Evolutionary conservation across 1,284 basidiomycete genomes (phyloP), one percentile per base, ranked within the genome.

Genomic region (Apiotrichum brassicae): DNA sequence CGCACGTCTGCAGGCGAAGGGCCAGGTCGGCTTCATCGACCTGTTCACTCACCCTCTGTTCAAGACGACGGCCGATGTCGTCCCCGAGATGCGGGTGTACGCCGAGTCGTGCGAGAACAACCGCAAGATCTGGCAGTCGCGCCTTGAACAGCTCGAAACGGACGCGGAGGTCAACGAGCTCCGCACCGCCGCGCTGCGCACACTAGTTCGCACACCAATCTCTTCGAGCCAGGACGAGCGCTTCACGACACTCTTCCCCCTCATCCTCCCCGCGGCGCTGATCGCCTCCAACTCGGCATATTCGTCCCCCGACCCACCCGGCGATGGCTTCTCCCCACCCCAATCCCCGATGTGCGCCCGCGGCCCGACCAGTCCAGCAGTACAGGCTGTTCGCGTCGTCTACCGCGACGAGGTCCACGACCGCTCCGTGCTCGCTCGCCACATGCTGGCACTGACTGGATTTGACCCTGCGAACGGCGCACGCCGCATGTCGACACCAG

Each of bases 1-100:
- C 30, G 72, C 86, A 0, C 78, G 78, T 22, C 66, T 77, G 16
- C 86, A 89, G 72, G 90, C 88, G 18, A 81, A 82, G 57, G 83
- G 83, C 3, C 92, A 97, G 69, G 82, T 95, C n/a, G 88, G 83
- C 59, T 97, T 97, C 70, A 87, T 91, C 60, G 81, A 79, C 49
- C 76, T 79, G 3, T 95, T 89, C 67, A 86, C 84, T 28, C 81
- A 82, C 59, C 92, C 92, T 0, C 76, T 97, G 18, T 82, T 94
- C 53, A 81, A 86, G 58, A 76, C 87, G 22, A 82, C 85, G 6
- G 78, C 83, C 2, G 75, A 77, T 43, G 84, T 82, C 11, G 77
- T 94, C 44, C 86, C 88, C 41, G 86, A 84, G 69, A 78, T 89
- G 72, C 74, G 76, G 38, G 66, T 66, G 30, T 88, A 83, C 54